A percentile compares a stretch with the other conserved stretches of the same genome.
Evolutionary conservation across 768 basidiomycete species (phyloP).

Genomic region (Sistotremastrum suecicum): DNA sequence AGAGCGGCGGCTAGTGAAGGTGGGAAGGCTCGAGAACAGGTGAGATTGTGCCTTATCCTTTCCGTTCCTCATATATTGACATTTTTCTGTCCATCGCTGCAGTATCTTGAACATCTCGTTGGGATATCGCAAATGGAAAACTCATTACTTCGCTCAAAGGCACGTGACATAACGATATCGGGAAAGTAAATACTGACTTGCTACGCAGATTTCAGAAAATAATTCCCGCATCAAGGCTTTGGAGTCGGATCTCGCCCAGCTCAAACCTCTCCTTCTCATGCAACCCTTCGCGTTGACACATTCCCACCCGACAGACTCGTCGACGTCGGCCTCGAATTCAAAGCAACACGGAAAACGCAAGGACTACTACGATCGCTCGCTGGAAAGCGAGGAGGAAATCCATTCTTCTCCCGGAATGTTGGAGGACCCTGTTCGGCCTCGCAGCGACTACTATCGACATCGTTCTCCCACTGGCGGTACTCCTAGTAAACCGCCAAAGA

Average conservation of each 20-base stretch:
- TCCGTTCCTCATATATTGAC: background rate
- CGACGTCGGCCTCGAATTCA: conserved; percentile 10
- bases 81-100: conserved; percentile 3
- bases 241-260: conserved; percentile 48
- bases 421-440: no score
- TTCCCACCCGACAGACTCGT: conserved; percentile 12
- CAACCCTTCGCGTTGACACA: conserved; percentile 26
- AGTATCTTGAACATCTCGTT: conserved; percentile 46
- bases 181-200: conserved; percentile 5
- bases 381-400: background rate
- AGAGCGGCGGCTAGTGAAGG: conserved; percentile 29
- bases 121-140: conserved; percentile 46
- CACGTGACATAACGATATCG: conserved; percentile 14
- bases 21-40: conserved; percentile 28
- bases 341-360: background rate
- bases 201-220: conserved; percentile 39
- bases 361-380: background rate
- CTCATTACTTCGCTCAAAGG: conserved; percentile 44
- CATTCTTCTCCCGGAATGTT: no score
- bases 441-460: conserved; percentile 3
- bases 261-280: conserved; percentile 58
- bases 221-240: conserved; percentile 38
- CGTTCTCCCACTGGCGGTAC: background rate
- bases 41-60: conserved; percentile 12
- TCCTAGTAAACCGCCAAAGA: background rate